Percentiles rank a stretch among this genome's conserved stretches.
These are phyloP conservation scores for Xylaria grammica DNA, from an alignment of 495 filamentous ascomycete species.

Conservation along the genomic window DNA sequence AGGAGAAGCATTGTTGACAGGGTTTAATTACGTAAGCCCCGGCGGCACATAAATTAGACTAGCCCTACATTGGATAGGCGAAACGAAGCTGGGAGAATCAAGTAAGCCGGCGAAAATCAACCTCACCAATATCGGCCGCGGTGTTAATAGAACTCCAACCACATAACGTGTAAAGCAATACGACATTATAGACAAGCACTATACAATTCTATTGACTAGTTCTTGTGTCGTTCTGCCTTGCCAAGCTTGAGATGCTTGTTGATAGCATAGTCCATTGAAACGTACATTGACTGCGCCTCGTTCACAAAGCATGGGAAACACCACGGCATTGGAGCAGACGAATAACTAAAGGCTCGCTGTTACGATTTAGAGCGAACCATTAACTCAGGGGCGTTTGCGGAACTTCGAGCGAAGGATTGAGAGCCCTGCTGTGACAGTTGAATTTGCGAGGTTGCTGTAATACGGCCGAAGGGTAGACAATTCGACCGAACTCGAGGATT, in stretches of 20 bases:
- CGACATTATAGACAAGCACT: neutral
- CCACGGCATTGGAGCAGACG: too few relatives aligned
- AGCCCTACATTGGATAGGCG: neutral
- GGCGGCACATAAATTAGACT: neutral
- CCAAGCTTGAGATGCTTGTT: too few relatives aligned
- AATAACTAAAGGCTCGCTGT: neutral
- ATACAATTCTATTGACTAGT: too few relatives aligned
- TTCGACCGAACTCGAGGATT: neutral
- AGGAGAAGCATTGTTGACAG: neutral
- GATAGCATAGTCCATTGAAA: too few relatives aligned
- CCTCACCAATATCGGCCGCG: neutral
- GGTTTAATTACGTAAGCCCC: neutral
- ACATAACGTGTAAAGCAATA: neutral
- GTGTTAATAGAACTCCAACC: neutral
- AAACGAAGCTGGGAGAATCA: neutral
- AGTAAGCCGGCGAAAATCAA: neutral
- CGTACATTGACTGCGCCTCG: too few relatives aligned
- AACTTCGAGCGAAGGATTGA: neutral
- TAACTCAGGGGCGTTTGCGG: neutral
- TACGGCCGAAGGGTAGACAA: neutral
- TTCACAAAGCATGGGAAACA: too few relatives aligned
- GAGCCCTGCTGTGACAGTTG: neutral
- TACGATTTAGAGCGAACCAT: neutral
- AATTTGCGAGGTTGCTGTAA: neutral
- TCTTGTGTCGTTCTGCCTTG: too few relatives aligned